Percentiles rank a stretch among this genome's conserved stretches.
phyloP scores from a whole-genome alignment of 2,329 filamentous ascomycete species.

The Aspergillus intermedius region DNA sequence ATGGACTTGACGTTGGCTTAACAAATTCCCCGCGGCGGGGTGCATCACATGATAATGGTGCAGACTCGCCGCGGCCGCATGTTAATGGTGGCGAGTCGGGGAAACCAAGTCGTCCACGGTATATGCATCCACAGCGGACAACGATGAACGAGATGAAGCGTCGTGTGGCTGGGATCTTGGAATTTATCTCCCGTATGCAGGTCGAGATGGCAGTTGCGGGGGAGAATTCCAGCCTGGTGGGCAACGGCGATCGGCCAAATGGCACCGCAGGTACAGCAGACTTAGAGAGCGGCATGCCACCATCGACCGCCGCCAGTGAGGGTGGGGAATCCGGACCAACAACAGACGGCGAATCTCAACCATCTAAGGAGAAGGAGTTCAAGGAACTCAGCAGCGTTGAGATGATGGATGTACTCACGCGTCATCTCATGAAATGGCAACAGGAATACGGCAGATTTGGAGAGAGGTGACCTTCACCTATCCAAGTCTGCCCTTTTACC shows the following conservation, averaged over 20 bases:
- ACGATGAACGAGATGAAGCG: slow-evolving; percentile 85
- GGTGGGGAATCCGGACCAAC: slow-evolving; percentile 20
- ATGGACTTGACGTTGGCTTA: slow-evolving; percentile 34
- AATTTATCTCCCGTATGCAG: slow-evolving; percentile 84
- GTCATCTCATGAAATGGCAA: slow-evolving; percentile 79
- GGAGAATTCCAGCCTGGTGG: slow-evolving; percentile 39
- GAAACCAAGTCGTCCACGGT: slow-evolving; percentile 55
- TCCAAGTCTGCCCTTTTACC: slow-evolving; percentile 1
- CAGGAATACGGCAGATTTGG: slow-evolving; percentile 57
- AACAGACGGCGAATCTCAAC: slow-evolving; percentile 20
- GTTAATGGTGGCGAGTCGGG: slow-evolving; percentile 53
- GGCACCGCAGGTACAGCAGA: slow-evolving; percentile 30
- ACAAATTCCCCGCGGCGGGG: slow-evolving; percentile 36
- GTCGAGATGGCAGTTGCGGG: slow-evolving; percentile 67
- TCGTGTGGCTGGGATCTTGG: slow-evolving; percentile 74
- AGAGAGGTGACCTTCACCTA: slow-evolving; percentile 34
- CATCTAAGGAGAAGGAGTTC: slow-evolving; percentile 51
- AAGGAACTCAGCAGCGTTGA: slow-evolving; percentile 70
- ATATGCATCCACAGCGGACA: slow-evolving; percentile 52
- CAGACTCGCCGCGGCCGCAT: slow-evolving; percentile 39
- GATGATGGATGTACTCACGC: slow-evolving; percentile 84
- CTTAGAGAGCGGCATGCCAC: slow-evolving; percentile 22
- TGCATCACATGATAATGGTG: slow-evolving; percentile 33
- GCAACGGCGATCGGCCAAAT: slow-evolving; percentile 30
- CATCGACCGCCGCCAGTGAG: slow-evolving; percentile 16